Evolutionary conservation across 805 yeast species (phyloP), one percentile per base, ranked within the genome.

Genomic region (Candida manassasensis): DNA sequence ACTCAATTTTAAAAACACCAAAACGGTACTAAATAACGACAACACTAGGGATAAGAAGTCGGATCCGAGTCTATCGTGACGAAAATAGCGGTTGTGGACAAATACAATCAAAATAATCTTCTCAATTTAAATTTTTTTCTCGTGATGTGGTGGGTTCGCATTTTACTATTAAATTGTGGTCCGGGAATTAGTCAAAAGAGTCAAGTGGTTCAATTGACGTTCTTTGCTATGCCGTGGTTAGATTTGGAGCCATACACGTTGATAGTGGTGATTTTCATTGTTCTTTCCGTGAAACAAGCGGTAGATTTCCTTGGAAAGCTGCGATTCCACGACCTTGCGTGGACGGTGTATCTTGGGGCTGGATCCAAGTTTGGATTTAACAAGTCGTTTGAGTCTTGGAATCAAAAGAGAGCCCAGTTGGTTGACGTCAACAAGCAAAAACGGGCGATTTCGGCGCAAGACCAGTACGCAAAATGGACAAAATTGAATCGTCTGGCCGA

Each of bases 391-490:
- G 43, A 32, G 4, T 41, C 45, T 21, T 46, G 61, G 19, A 42
- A 50, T 3, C 32, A 19, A 4, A 59, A 55, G 35, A 64, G 70
- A 36, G 45, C 51, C 6, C 73, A 82, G 42, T 73, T 79, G 33
- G 53, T 57, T 11, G 55, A 61, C 13, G 51, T 77, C 15, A 67
- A 73, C 45, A 66, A 62, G 10, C 76, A 79, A 47, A 73, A 87
- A 41, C 65, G 75, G 19, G 43, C 68, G 2, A 74, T 88, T 7
- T 76, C 86, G 37, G 90, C 97, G 2, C 96, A 90, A 57, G 97
- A 93, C 55, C 80, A 93, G 50, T 93, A 90, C 57, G 96, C 97
- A 19, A 81, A 76, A 50, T 93, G 97, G 97, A 94, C 97, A 1
- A 87, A 87, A 55, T 68, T 89, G 42, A 89, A 87, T 50, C 73